These are phyloP conservation scores for Pleoardoris graminearum DNA, from an alignment of 2,329 filamentous ascomycete species.

Conservation along the genomic window DNA sequence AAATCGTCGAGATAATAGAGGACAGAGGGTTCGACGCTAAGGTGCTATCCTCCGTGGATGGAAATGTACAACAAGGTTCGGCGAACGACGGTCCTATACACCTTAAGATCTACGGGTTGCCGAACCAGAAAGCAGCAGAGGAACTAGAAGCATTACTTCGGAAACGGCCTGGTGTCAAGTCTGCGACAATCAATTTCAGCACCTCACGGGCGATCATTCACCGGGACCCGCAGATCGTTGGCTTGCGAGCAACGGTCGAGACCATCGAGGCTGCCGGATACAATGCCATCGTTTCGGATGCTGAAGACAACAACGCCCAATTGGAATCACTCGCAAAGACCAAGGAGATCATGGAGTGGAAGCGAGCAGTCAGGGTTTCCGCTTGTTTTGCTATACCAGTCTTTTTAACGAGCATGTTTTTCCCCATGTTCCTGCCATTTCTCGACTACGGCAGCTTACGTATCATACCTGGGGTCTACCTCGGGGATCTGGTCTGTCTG, in stretches of 20 bases:
- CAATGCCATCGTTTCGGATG: conserved; percentile 87
- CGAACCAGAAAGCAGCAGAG: conserved; percentile 71
- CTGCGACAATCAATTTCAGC: conserved; percentile 73
- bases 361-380: conserved; percentile 75
- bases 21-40: conserved; percentile 86
- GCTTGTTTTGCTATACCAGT: conserved; percentile 84
- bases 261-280: conserved; percentile 78
- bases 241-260: conserved; percentile 81
- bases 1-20: conserved; percentile 82
- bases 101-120: conserved; percentile 81
- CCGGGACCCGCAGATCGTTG: conserved; percentile 71
- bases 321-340: conserved; percentile 95
- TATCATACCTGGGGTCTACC: conserved; percentile 74
- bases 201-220: conserved; percentile 74
- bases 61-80: conserved; percentile 57
- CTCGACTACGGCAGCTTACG: conserved; percentile 77
- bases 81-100: conserved; percentile 66
- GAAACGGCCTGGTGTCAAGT: conserved; percentile 69
- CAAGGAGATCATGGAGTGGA: conserved; percentile 94
- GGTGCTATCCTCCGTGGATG: conserved; percentile 74
- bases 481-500: conserved; percentile 86
- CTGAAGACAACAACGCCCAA: conserved; percentile 95
- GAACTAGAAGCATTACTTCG: conserved; percentile 70
- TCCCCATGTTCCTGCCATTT: conserved; percentile 79
- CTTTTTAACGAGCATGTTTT: conserved; percentile 87